Percentiles rank a stretch among this genome's conserved stretches.
Conservation (phyloP, 805 yeast species). For the Yarrowia keelungensis region DNA sequence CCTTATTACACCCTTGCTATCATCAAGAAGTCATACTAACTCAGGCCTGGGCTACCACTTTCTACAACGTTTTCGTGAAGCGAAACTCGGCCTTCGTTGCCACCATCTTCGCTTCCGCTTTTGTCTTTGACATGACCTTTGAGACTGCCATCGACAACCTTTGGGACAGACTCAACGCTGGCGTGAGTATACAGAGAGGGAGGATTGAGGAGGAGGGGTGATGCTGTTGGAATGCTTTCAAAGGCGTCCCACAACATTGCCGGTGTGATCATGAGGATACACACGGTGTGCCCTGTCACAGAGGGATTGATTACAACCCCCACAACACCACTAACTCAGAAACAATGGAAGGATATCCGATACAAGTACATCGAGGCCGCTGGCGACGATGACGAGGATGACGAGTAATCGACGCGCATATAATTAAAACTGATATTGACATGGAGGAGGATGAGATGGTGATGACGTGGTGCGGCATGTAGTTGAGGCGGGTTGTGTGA, state of each 20-base stretch:
- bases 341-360: slow-evolving; percentile 49
- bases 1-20: background rate
- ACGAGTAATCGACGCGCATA: slow-evolving; percentile 42
- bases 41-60: slow-evolving; percentile 54
- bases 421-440: slow-evolving; percentile 35
- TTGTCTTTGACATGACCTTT: slow-evolving; percentile 64
- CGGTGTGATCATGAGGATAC: too few species aligned
- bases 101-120: slow-evolving; percentile 81
- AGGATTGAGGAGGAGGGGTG: too few species aligned
- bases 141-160: slow-evolving; percentile 49
- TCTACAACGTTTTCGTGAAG: slow-evolving; percentile 76
- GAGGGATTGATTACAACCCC: too few species aligned
- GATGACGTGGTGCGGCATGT: too few species aligned
- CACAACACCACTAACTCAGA: slow-evolving; percentile 40
- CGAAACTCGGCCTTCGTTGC: slow-evolving; percentile 91
- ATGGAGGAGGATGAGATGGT: background rate
- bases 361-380: slow-evolving; percentile 44
- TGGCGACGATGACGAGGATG: slow-evolving; percentile 46
- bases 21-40: slow-evolving; percentile 8
- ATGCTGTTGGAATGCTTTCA: too few species aligned
- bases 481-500: too few species aligned
- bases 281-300: too few species aligned
- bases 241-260: too few species aligned
- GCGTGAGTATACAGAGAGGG: slow-evolving; percentile 46
- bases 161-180: slow-evolving; percentile 52